Evolutionary conservation across 2,329 filamentous ascomycete genomes (phyloP).

Genomic region (Immersiporthe knoxdaviesiana): DNA sequence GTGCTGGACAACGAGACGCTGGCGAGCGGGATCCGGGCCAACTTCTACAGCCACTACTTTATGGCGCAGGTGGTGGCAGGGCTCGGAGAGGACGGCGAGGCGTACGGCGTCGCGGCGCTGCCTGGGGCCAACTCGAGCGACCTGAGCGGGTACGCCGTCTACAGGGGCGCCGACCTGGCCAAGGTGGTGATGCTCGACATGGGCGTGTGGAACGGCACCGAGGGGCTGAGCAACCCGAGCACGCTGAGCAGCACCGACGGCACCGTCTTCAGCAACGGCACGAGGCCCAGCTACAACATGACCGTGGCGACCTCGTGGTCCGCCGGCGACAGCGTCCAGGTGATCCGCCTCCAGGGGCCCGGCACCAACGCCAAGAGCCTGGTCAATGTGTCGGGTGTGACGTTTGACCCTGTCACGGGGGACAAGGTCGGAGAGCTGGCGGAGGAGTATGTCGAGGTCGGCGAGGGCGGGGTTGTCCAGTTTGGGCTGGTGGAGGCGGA

Average conservation of each 20-base stretch:
- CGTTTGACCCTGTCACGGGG: constrained; percentile 38
- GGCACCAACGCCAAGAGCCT: constrained; percentile 43
- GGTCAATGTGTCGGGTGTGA: constrained; percentile 38
- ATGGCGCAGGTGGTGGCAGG: constrained; percentile 36
- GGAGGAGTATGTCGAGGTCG: constrained; percentile 36
- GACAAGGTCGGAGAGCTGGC: constrained; percentile 28
- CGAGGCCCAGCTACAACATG: constrained; percentile 35
- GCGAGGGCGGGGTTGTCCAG: constrained; percentile 33
- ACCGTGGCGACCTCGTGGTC: constrained; percentile 38
- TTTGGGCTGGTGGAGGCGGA: constrained; percentile 37
- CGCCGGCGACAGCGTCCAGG: constrained; percentile 31
- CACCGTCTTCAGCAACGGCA: constrained; percentile 37
- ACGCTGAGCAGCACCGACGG: constrained; percentile 37
- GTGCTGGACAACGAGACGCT: constrained; percentile 39
- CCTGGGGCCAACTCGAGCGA: constrained; percentile 40
- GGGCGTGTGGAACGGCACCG: constrained; percentile 43
- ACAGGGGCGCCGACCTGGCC: constrained; percentile 31
- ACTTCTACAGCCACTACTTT: constrained; percentile 43
- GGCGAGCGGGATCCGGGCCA: constrained; percentile 36
- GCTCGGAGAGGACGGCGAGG: constrained; percentile 8
- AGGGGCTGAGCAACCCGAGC: constrained; percentile 40
- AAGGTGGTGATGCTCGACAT: constrained; percentile 43
- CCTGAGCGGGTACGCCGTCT: constrained; percentile 41
- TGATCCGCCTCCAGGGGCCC: constrained; percentile 37
- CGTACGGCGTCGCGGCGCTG: constrained; percentile 36